phyloP scores from a whole-genome alignment of 192 early-diverging fungal genomes.

The Piromyces sp. region DNA sequence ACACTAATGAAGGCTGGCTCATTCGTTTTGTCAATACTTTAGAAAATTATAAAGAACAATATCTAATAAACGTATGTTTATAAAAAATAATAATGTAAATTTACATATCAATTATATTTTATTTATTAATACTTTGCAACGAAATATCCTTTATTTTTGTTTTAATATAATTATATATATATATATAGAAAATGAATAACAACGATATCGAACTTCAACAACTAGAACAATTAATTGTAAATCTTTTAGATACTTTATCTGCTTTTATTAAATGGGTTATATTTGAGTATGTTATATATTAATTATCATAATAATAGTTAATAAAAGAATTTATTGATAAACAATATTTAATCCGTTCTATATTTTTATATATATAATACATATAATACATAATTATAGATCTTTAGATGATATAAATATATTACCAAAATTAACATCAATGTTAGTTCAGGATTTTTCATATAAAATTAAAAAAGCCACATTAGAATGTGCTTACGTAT shows the following conservation, averaged over 20 bases:
- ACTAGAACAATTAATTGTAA: background rate
- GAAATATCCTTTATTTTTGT: no score
- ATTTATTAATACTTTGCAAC: no score
- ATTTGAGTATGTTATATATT: background rate
- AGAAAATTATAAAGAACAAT: background rate
- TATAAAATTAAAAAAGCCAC: background rate
- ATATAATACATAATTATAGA: background rate
- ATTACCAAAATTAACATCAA: background rate
- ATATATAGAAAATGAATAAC: background rate
- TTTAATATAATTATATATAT: no score
- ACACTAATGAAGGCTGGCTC: conserved; percentile 40
- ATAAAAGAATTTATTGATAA: no score
- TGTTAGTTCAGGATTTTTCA: background rate
- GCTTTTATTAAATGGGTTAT: background rate
- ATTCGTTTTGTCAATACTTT: conserved; percentile 8
- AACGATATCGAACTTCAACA: background rate
- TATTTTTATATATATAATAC: background rate
- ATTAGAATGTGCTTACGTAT: background rate
- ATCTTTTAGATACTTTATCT: background rate
- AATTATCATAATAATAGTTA: no score
- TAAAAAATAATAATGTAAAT: no score
- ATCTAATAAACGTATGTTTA: background rate
- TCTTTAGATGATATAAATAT: background rate
- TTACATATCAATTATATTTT: no score
- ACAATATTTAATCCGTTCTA: no score